Evolutionary conservation across 2,329 filamentous ascomycete species (phyloP).

Genomic region (Trichoderma sp.): DNA sequence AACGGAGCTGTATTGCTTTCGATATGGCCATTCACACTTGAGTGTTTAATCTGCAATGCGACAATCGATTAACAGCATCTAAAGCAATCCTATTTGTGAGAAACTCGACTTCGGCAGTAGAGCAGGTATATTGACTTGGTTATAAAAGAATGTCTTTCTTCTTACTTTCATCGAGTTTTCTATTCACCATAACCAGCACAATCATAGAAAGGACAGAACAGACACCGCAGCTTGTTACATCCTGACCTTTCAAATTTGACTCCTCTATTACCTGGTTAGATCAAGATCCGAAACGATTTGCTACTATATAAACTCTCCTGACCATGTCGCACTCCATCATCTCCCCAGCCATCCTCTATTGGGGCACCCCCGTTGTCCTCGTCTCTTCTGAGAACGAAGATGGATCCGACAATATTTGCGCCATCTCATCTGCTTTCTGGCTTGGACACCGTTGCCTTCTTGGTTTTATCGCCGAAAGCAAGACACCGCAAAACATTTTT

Average conservation of each 20-base stretch:
- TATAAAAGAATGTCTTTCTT: neutral
- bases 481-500: conserved; percentile 40
- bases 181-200: neutral
- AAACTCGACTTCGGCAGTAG: neutral
- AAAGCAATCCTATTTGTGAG: neutral
- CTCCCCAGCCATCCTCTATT: conserved; percentile 40
- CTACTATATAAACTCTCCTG: neutral
- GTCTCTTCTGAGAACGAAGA: conserved; percentile 41
- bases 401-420: conserved; percentile 39
- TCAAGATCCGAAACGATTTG: neutral
- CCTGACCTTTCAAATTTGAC: neutral
- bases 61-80: neutral
- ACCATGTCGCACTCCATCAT: conserved; percentile 26
- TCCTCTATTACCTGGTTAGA: neutral
- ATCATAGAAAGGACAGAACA: neutral
- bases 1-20: neutral
- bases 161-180: neutral
- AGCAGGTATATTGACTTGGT: neutral
- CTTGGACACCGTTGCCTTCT: conserved; percentile 42
- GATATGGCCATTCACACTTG: neutral
- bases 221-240: neutral
- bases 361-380: conserved; percentile 40
- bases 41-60: neutral
- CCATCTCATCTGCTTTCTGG: conserved; percentile 46
- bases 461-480: conserved; percentile 34